These are phyloP conservation scores for Haplosporangium sp. DNA, from an alignment of 371 early-diverging fungal species.

Conservation along the genomic window DNA sequence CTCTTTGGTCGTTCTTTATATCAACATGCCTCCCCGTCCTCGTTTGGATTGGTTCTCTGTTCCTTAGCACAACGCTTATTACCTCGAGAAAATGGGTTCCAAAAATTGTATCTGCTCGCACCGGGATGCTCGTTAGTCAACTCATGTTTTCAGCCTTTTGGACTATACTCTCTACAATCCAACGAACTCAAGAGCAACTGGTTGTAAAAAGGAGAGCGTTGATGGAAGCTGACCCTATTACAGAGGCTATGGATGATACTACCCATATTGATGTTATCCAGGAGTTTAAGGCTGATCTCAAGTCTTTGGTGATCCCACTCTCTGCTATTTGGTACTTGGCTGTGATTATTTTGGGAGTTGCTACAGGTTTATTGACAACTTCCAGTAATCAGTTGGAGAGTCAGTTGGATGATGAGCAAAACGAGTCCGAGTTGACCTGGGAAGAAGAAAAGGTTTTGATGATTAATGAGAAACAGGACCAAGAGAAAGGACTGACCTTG, in stretches of 20 bases:
- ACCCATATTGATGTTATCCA: background rate
- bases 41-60: constrained; percentile 15
- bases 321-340: constrained; percentile 27
- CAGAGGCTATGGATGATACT: background rate
- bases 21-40: constrained; percentile 33
- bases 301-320: constrained; percentile 17
- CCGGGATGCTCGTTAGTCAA: constrained; percentile 33
- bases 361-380: constrained; percentile 37
- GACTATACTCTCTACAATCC: constrained; percentile 29
- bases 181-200: constrained; percentile 34
- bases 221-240: background rate
- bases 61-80: constrained; percentile 14
- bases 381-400: constrained; percentile 23
- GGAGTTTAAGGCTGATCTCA: constrained; percentile 6
- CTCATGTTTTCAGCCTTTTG: constrained; percentile 32
- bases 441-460: background rate
- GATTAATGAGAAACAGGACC: background rate
- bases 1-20: background rate
- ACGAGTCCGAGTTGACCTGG: constrained; percentile 2
- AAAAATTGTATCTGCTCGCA: constrained; percentile 19
- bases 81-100: constrained; percentile 25
- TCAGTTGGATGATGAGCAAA: constrained; percentile 7
- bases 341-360: constrained; percentile 18
- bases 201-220: background rate
- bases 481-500: constrained; percentile 3